Evolutionary conservation across 2,329 filamentous ascomycete species (phyloP), one percentile per base, ranked within the genome.

Genomic region (Rutstroemia sp.): DNA sequence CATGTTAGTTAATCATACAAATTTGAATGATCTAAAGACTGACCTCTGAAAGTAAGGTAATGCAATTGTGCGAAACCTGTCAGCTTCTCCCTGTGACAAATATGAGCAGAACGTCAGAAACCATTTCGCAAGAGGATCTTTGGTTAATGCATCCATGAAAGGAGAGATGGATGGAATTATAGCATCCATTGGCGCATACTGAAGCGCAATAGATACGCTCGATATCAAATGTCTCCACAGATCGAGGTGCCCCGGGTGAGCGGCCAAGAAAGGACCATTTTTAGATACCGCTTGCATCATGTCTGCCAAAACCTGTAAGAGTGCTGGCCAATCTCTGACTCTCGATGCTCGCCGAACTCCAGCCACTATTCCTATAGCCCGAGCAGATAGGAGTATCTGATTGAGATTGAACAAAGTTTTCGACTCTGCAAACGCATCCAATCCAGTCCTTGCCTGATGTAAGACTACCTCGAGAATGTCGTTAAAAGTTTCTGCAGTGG

Each of bases 81-180:
- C 81, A 1, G 79, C 69, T 47, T 91, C 85, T 38, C 95, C 76
- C 54, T 89, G 81, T 0, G 89, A 86, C 63, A 94, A 85, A 52
- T 89, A 85, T 14, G 86, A 86, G 71, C 90, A 96, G 70, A 97
- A 96, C 0, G 84, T 80, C 45, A 97, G 79, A 69, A 96, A 97
- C 75, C 85, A 86, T 51, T 73, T 73, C 65, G 86, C 81, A 65
- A 92, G 78, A 1, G 79, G 78, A 46, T 87, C 82, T 51, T 80
- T 79, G 3, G 81, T 83, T 48, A 95, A 73, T 3, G 75, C 74
- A 37, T 86, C 82, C 68, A 82, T 80, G 47, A 95, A 77, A 3
- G 81, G 72, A 16, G 81, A 79, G 56, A 92, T 79, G 39, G 82
- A 79, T 1, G 88, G 82, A 44, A 95, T 84, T 38, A 95, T 74